Evolutionary conservation across 2,329 filamentous ascomycete genomes (phyloP), one percentile per base, ranked within the genome.

Genomic region (Nigrospora osmanthi): DNA sequence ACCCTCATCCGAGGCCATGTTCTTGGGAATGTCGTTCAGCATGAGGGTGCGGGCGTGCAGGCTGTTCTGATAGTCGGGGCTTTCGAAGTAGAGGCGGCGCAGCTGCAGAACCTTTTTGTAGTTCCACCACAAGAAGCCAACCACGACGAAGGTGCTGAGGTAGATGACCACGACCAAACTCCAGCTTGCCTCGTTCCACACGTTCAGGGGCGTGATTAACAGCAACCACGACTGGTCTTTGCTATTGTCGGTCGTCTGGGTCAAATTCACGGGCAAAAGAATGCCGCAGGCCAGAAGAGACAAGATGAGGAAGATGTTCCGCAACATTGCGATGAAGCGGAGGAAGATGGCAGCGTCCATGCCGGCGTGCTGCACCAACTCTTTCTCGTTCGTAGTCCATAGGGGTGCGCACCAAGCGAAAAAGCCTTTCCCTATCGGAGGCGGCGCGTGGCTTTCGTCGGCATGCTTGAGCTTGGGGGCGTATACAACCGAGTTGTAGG

Each of bases 381-480:
- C 76, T 45, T 81, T 70, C 68, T 98, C 93, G 48, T 79, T 83
- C 13, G 87, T 91, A 49, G 74, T 79, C 66, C 89, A 74, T 31
- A 98, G 70, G 0, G 91, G 90, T 16, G 72, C 72, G 31, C 95
- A 64, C 93, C 93, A 98, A 40, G 89, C 83, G 61, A 95, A 89
- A 11, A 91, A 70, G n/a, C 87, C 85, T 59, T 85, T 94, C 45
- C 86, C 87, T 56, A 97, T 76, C 1, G 86, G 81, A 12, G 93
- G 93, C 15, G 91, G 93, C 11, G 87, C 80, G 69, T 95, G 89
- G 65, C 85, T 89, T 54, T 89, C 82, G 63, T 97, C 91, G 61
- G 89, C 86, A 71, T 96, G 85, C 63, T 95, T 95, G 40, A 94
- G 74, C 62, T 94, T 91, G 35, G 93, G 93, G 4, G 93, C 90